These are phyloP conservation scores for Phytophthora fragariae DNA, from an alignment of 352 stramenopile genomes.

Conservation along the genomic window DNA sequence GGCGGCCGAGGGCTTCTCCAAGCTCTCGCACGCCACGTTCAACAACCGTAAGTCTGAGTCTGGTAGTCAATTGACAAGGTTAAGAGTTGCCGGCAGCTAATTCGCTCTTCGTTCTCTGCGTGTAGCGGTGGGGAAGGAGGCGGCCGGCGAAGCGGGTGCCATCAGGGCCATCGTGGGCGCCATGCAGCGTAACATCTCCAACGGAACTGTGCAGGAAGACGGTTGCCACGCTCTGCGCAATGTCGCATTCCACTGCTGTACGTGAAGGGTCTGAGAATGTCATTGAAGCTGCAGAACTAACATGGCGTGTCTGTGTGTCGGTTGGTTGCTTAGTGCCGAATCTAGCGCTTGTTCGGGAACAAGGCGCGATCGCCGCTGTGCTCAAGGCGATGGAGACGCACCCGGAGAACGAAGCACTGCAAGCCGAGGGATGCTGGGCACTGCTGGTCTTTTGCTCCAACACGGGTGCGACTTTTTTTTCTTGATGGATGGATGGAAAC, in stretches of 20 bases:
- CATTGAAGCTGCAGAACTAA: background rate
- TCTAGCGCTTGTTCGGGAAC: slow-evolving; percentile 59
- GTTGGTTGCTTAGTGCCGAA: slow-evolving; percentile 53
- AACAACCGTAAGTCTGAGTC: slow-evolving; percentile 59
- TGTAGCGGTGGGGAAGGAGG: slow-evolving; percentile 73
- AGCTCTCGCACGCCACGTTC: slow-evolving; percentile 80
- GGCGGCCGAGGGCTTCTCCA: slow-evolving; percentile 67
- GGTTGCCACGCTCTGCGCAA: slow-evolving; percentile 84
- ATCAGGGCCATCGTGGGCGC: slow-evolving; percentile 67
- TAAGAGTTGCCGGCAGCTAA: background rate
- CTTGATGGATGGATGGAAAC: background rate
- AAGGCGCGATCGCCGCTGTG: slow-evolving; percentile 72
- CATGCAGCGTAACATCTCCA: slow-evolving; percentile 72
- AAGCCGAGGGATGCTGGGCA: slow-evolving; percentile 77
- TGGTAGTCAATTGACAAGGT: background rate
- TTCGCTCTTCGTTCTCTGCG: background rate
- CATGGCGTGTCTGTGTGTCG: background rate
- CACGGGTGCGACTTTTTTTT: slow-evolving; percentile 45
- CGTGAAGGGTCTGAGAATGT: background rate
- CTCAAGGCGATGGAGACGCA: slow-evolving; percentile 72
- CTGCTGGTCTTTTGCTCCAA: slow-evolving; percentile 87
- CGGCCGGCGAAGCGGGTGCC: slow-evolving; percentile 59
- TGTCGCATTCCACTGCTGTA: slow-evolving; percentile 73
- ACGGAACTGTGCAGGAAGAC: slow-evolving; percentile 69
- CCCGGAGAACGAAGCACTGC: slow-evolving; percentile 67